Evolutionary conservation across 495 filamentous ascomycete species (phyloP).

Genomic region (Trichoderma parareesei): DNA sequence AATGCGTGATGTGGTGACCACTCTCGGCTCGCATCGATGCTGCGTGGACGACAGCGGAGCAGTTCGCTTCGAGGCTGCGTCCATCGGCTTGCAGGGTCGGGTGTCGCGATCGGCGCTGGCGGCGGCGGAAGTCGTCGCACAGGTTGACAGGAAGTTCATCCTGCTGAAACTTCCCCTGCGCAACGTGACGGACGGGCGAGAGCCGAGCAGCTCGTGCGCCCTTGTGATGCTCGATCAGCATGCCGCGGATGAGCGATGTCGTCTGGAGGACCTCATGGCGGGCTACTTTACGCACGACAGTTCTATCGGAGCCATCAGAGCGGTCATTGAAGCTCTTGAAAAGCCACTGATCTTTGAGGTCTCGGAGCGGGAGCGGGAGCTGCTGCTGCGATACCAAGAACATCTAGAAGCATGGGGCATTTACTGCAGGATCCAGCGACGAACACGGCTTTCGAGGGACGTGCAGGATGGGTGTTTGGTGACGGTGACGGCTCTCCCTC

Average conservation of each 20-base stretch:
- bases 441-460: background rate
- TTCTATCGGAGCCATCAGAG: slow-evolving; percentile 5
- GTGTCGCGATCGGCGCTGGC: slow-evolving; percentile 60
- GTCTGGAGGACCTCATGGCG: slow-evolving; percentile 60
- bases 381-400: slow-evolving; percentile 44
- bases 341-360: slow-evolving; percentile 57
- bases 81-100: slow-evolving; percentile 35
- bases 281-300: slow-evolving; percentile 25
- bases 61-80: slow-evolving; percentile 2
- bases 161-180: slow-evolving; percentile 47
- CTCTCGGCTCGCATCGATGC: slow-evolving; percentile 14
- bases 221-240: slow-evolving; percentile 89
- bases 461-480: slow-evolving; percentile 24
- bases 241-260: slow-evolving; percentile 83
- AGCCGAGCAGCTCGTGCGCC: background rate
- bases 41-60: slow-evolving; percentile 12
- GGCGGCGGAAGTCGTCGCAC: slow-evolving; percentile 58
- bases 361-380: slow-evolving; percentile 44
- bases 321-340: slow-evolving; percentile 24
- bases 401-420: slow-evolving; percentile 71
- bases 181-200: background rate
- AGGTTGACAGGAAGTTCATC: slow-evolving; percentile 89
- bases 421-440: slow-evolving; percentile 37
- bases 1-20: slow-evolving; percentile 16
- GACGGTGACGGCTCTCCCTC: slow-evolving; percentile 52